Conservation (phyloP, 331 rosid genomes). For the Acacia pycnantha region DNA sequence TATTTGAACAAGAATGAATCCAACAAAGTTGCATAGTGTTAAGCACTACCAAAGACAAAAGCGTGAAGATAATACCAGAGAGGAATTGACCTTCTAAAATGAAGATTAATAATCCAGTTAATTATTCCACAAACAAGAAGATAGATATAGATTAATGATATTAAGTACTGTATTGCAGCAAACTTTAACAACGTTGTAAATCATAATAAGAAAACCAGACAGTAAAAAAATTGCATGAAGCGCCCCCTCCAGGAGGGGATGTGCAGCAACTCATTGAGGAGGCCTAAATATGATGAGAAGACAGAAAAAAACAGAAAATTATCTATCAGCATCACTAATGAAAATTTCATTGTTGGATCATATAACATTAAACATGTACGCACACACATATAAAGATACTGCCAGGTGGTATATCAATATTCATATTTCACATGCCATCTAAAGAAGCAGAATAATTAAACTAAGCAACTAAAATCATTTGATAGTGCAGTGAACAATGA, state of each 20-base stretch:
- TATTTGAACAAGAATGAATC: background rate
- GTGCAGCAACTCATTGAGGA: background rate
- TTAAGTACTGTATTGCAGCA: background rate
- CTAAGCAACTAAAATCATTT: conserved; percentile 7
- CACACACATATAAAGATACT: background rate
- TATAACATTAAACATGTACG: background rate
- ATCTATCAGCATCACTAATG: background rate
- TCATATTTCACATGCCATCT: conserved; percentile 10
- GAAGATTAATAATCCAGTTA: background rate
- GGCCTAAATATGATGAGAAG: background rate
- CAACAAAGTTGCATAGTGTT: background rate
- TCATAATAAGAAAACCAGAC: background rate
- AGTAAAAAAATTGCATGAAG: background rate
- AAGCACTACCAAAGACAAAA: conserved; percentile 14
- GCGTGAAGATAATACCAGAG: background rate
- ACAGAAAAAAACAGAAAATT: background rate
- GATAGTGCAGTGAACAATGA: conserved; percentile 15
- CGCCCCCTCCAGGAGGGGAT: background rate
- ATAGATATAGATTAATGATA: conserved; percentile 1
- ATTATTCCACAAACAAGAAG: conserved; percentile 11
- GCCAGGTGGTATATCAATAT: background rate
- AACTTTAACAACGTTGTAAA: background rate
- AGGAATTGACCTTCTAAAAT: background rate
- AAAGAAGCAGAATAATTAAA: conserved; percentile 4
- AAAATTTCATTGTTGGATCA: background rate